phyloP scores from a whole-genome alignment of 805 yeast genomes.

The Saccharomycopsis javanensis region DNA sequence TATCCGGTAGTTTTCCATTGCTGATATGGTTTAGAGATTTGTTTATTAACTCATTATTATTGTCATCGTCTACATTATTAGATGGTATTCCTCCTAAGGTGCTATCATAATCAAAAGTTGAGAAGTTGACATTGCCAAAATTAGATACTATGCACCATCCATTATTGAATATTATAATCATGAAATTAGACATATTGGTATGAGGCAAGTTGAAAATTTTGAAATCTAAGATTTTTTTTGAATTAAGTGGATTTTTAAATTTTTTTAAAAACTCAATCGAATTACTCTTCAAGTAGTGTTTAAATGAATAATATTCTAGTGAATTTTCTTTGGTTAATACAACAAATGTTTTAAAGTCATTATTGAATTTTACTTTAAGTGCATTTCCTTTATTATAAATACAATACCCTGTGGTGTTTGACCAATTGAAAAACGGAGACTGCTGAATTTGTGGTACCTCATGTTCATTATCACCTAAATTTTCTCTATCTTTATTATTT shows the following conservation, averaged over 20 bases:
- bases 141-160: conserved; percentile 25
- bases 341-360: conserved; percentile 9
- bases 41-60: not conserved
- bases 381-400: conserved; percentile 13
- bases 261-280: conserved; percentile 11
- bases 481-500: not conserved
- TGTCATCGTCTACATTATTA: not conserved
- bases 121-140: conserved; percentile 23
- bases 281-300: not conserved
- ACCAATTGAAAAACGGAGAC: not conserved
- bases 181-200: conserved; percentile 10
- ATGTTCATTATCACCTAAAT: not conserved
- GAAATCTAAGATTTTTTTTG: conserved; percentile 1
- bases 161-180: conserved; percentile 18
- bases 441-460: not conserved
- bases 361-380: conserved; percentile 8
- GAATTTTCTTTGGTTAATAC: conserved; percentile 10
- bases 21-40: not conserved
- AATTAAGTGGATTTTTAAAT: conserved; percentile 17
- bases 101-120: conserved; percentile 19
- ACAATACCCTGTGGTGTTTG: conserved; percentile 12
- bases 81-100: conserved; percentile 14
- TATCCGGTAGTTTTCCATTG: not conserved
- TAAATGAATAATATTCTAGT: conserved; percentile 12
- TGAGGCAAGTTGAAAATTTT: conserved; percentile 11